These are phyloP conservation scores for Leonotis leonurus DNA, from an alignment of 257 asterid genomes.

Conservation along the genomic window DNA sequence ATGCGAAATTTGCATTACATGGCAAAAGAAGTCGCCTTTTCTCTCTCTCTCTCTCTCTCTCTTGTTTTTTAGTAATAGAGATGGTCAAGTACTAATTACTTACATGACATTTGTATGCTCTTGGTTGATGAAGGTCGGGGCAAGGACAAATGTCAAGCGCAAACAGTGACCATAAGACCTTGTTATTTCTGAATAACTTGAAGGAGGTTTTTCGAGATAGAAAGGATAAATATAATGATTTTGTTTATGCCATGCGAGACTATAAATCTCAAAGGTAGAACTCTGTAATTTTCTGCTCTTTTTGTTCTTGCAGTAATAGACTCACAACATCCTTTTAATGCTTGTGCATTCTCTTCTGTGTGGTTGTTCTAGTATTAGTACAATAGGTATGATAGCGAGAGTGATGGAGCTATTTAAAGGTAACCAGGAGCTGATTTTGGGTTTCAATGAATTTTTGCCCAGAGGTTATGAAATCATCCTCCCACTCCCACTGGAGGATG, in stretches of 20 bases:
- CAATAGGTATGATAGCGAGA: constrained; percentile 57
- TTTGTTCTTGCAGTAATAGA: constrained; percentile 3
- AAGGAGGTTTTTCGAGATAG: constrained; percentile 68
- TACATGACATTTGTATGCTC: constrained; percentile 17
- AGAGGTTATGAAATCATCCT: constrained; percentile 72
- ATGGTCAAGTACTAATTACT: constrained; percentile 11
- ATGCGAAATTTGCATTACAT: neutral
- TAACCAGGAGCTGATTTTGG: constrained; percentile 72
- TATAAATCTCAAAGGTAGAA: constrained; percentile 79
- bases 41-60: neutral
- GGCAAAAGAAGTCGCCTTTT: neutral
- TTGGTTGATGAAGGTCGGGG: constrained; percentile 50
- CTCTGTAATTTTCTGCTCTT: neutral
- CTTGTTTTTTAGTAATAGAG: neutral
- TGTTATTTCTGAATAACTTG: constrained; percentile 67
- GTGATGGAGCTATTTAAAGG: constrained; percentile 84
- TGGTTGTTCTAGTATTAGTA: constrained; percentile 49
- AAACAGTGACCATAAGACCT: constrained; percentile 53
- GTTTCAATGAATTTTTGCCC: constrained; percentile 90
- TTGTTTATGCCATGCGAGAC: constrained; percentile 91
- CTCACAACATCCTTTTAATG: neutral
- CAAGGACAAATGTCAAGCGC: constrained; percentile 71
- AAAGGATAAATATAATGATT: constrained; percentile 69
- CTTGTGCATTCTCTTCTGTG: constrained; percentile 14
- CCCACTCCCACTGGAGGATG: constrained; percentile 55